These are phyloP conservation scores for Pythium utonaiense DNA, from an alignment of 352 stramenopile genomes.

Conservation along the genomic window DNA sequence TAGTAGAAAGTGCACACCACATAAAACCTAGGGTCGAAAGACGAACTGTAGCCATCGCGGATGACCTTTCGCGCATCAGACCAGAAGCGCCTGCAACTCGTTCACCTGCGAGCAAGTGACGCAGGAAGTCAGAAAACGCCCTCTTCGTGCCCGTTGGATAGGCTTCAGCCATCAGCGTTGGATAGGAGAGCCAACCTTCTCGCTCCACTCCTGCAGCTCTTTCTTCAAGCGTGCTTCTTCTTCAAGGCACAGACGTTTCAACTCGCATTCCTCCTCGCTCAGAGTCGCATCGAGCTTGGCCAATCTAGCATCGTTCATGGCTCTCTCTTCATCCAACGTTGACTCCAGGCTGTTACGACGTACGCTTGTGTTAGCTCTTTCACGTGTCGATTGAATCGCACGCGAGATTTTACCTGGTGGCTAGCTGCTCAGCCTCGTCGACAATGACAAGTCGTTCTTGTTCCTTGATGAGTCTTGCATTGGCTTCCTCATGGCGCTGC, in stretches of 20 bases:
- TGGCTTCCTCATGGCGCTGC: background rate
- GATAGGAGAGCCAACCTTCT: conserved; percentile 18
- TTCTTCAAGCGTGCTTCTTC: conserved; percentile 17
- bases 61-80: conserved; percentile 1
- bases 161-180: background rate
- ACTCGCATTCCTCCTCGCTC: conserved; percentile 10
- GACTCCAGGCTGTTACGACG: background rate
- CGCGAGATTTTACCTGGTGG: no score
- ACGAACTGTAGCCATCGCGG: background rate
- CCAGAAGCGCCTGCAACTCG: conserved; percentile 2
- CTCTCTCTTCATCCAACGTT: background rate
- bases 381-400: background rate
- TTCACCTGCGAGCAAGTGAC: conserved; percentile 4
- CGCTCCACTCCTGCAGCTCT: conserved; percentile 16
- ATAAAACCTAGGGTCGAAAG: background rate
- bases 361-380: background rate
- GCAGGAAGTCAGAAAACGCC: background rate
- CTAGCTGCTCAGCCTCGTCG: conserved; percentile 15
- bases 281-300: conserved; percentile 2
- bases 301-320: background rate
- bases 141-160: background rate
- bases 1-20: background rate
- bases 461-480: background rate
- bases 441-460: background rate
- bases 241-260: conserved; percentile 17